phyloP scores from a whole-genome alignment of 306 rosid species.

The Macrotyloma uniflorum region DNA sequence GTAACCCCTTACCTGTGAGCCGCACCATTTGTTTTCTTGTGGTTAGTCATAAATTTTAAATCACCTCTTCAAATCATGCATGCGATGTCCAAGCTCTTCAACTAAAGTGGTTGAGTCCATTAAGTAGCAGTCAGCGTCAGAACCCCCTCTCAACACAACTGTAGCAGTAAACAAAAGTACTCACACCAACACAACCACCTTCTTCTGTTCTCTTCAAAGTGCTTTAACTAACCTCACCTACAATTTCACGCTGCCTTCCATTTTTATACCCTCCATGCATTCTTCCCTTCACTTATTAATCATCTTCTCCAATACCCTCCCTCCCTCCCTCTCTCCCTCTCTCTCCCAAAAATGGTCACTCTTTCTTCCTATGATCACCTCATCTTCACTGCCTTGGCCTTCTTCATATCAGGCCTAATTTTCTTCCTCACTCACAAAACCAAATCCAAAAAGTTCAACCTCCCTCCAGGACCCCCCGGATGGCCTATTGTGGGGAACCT shows the following conservation, averaged over 20 bases:
- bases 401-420: constrained; percentile 55
- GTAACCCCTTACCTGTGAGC: constrained; percentile 30
- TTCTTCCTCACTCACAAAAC: constrained; percentile 52
- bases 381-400: constrained; percentile 56
- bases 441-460: constrained; percentile 53
- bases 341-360: constrained; percentile 50
- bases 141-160: constrained; percentile 10
- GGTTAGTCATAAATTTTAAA: constrained; percentile 20
- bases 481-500: constrained; percentile 97
- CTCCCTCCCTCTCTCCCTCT: not conserved
- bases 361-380: constrained; percentile 51
- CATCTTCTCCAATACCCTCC: not conserved
- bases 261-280: constrained; percentile 40
- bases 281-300: constrained; percentile 4
- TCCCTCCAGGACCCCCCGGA: constrained; percentile 93
- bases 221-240: constrained; percentile 64
- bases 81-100: not conserved
- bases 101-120: constrained; percentile 42
- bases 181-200: constrained; percentile 28
- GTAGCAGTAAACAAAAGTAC: not conserved
- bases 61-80: not conserved
- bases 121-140: constrained; percentile 35
- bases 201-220: not conserved
- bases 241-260: constrained; percentile 63
- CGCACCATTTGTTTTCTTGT: constrained; percentile 15